These are phyloP conservation scores for Homolaphlyctis polyrhiza DNA, from an alignment of 371 early-diverging fungal genomes.

Conservation along the genomic window DNA sequence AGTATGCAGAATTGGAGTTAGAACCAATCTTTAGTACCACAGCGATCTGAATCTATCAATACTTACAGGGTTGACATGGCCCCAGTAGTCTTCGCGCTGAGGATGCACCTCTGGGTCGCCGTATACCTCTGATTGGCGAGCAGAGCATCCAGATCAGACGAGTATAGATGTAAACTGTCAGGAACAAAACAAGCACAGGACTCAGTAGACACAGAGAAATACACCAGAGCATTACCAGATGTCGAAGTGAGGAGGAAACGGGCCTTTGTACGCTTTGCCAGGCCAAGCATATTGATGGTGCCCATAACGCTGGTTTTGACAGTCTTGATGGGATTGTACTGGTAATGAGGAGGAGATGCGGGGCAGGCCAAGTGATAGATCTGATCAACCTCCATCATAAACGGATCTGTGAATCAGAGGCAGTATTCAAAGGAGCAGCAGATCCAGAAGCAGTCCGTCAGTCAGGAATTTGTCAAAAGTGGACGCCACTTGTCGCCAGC, in stretches of 20 bases:
- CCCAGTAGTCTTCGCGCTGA: slow-evolving; percentile 84
- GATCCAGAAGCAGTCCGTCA: no score
- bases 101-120: slow-evolving; percentile 89
- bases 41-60: neutral
- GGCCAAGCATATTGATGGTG: slow-evolving; percentile 85
- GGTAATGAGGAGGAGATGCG: slow-evolving; percentile 87
- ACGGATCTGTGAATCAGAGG: slow-evolving; percentile 56
- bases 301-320: slow-evolving; percentile 85
- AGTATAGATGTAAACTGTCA: neutral
- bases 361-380: slow-evolving; percentile 86
- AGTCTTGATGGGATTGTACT: slow-evolving; percentile 83
- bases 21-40: neutral
- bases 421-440: slow-evolving; percentile 2
- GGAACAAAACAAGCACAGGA: slow-evolving; percentile 1
- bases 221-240: slow-evolving; percentile 68
- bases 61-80: slow-evolving; percentile 72
- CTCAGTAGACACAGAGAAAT: neutral
- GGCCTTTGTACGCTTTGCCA: slow-evolving; percentile 79
- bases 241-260: slow-evolving; percentile 77
- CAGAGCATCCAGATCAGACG: neutral
- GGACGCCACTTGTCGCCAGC: no score
- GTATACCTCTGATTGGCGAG: slow-evolving; percentile 63
- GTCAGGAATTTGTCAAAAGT: no score
- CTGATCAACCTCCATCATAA: slow-evolving; percentile 79
- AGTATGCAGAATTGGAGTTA: neutral